A percentile compares a stretch with the other conserved stretches of the same genome.
These are phyloP conservation scores for Pythium aquatile DNA, from an alignment of 352 stramenopile genomes.

Conservation along the genomic window DNA sequence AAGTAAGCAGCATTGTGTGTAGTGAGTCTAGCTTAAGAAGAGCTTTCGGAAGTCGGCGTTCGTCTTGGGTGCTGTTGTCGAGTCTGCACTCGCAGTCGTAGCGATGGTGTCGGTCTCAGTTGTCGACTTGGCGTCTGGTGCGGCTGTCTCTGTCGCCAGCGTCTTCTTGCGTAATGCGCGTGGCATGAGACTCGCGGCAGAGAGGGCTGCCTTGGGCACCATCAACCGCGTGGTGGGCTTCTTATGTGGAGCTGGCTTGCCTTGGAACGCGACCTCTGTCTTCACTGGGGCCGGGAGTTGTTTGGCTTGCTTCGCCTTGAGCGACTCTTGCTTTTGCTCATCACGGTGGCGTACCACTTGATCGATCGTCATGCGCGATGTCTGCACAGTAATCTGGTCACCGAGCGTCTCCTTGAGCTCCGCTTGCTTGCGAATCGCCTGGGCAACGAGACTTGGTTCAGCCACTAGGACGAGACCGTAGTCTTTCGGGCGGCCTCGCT, in stretches of 20 bases:
- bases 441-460: constrained; percentile 28
- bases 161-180: constrained; percentile 43
- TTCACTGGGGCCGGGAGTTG: not conserved
- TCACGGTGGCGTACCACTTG: constrained; percentile 53
- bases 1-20: not conserved
- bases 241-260: constrained; percentile 19
- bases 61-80: constrained; percentile 37
- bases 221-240: constrained; percentile 33
- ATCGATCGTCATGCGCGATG: constrained; percentile 60
- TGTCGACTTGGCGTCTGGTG: not conserved
- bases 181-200: constrained; percentile 49
- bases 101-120: not conserved
- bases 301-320: constrained; percentile 31
- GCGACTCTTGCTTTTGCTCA: constrained; percentile 44
- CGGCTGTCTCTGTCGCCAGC: constrained; percentile 2
- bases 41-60: constrained; percentile 75
- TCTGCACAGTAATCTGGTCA: constrained; percentile 51
- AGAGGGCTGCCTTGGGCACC: constrained; percentile 21
- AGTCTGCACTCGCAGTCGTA: constrained; percentile 6
- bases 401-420: constrained; percentile 41
- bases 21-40: constrained; percentile 32
- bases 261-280: constrained; percentile 9
- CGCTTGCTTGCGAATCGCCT: constrained; percentile 31
- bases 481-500: constrained; percentile 60
- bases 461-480: constrained; percentile 61